These are phyloP conservation scores for Cupressus sempervirens DNA, from an alignment of 75 land plant species.

Conservation along the genomic window DNA sequence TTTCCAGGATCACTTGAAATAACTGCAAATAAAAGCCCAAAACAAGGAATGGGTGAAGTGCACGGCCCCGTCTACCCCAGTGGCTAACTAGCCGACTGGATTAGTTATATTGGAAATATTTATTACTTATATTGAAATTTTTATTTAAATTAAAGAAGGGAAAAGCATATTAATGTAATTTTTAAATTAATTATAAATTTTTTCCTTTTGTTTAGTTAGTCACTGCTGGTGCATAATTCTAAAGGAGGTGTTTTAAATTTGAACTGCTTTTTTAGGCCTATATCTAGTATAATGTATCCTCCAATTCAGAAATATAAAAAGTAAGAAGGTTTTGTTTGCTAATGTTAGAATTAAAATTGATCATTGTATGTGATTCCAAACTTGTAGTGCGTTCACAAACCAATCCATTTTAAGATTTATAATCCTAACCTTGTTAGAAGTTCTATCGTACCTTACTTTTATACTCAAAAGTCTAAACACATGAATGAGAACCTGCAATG, in stretches of 20 bases:
- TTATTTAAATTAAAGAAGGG: too few species aligned
- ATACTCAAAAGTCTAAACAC: not conserved
- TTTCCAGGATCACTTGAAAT: not conserved
- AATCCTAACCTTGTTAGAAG: not conserved
- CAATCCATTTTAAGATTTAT: not conserved
- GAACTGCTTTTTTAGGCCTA: not conserved
- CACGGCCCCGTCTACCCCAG: too few species aligned
- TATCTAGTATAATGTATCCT: not conserved
- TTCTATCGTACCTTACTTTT: not conserved
- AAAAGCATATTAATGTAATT: too few species aligned
- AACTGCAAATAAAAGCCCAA: constrained; percentile 2
- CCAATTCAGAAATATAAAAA: not conserved
- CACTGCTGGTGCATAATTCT: not conserved
- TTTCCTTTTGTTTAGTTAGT: too few species aligned
- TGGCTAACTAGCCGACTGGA: too few species aligned
- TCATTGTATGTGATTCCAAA: not conserved
- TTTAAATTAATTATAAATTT: too few species aligned
- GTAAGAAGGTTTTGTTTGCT: not conserved
- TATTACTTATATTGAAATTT: too few species aligned
- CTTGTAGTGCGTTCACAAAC: not conserved
- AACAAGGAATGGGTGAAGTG: not conserved
- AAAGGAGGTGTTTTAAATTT: not conserved
- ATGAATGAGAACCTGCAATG: not conserved
- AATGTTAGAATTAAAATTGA: not conserved
- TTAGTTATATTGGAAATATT: too few species aligned